Evolutionary conservation across 176 grass and related monocot genomes (phyloP).

Genomic region (Oryza glaberrima): DNA sequence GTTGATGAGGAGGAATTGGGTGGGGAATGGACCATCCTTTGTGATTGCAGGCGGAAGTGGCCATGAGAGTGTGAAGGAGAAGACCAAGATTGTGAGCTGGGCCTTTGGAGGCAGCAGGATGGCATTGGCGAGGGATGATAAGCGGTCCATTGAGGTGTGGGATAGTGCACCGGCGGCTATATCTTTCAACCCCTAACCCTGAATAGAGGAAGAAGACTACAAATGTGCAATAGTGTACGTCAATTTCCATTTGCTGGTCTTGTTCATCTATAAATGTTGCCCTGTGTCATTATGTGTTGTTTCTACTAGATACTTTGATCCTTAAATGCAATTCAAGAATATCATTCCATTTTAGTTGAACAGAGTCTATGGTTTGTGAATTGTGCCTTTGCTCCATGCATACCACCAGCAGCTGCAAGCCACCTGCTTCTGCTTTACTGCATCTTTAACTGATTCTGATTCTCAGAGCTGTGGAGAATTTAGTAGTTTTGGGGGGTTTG

Average conservation of each 20-base stretch:
- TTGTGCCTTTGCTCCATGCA: not conserved
- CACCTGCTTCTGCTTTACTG: not conserved
- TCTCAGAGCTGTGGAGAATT: not conserved
- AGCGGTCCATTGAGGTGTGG: conserved; percentile 74
- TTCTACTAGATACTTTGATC: conserved; percentile 1
- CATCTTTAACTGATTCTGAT: not conserved
- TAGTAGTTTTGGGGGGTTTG: not conserved
- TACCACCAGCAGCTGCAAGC: not conserved
- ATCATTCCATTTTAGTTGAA: not conserved
- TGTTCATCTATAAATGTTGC: conserved; percentile 20
- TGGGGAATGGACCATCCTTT: conserved; percentile 51
- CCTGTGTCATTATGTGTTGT: not conserved
- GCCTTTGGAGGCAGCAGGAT: conserved; percentile 85
- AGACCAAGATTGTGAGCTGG: conserved; percentile 66
- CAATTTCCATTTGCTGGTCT: not conserved
- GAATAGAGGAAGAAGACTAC: not conserved
- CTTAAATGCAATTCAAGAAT: not conserved
- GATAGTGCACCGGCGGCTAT: conserved; percentile 46
- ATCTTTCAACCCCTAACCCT: conserved; percentile 4
- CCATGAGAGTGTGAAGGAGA: conserved; percentile 23
- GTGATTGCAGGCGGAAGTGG: too few relatives aligned
- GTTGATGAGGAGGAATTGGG: conserved; percentile 77
- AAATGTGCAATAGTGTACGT: conserved; percentile 30
- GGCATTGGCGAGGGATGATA: conserved; percentile 63
- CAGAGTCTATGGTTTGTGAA: not conserved